These are phyloP conservation scores for Cytospora chrysosperma DNA, from an alignment of 2,329 filamentous ascomycete genomes.

Conservation along the genomic window DNA sequence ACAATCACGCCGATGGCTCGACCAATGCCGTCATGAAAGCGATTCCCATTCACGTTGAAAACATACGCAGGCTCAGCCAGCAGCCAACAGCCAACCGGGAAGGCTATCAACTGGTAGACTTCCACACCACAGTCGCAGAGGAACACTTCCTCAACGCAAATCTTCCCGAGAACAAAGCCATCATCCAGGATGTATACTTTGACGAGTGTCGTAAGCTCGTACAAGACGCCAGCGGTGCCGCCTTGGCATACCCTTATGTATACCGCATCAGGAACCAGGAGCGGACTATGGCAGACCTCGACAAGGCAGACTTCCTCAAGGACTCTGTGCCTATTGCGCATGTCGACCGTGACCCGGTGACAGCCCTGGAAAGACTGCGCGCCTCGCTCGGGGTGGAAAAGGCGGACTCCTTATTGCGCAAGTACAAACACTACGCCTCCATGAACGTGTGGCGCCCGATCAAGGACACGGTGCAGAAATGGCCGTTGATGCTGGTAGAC, in stretches of 20 bases:
- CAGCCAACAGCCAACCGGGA: too few relatives aligned
- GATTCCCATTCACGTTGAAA: too few relatives aligned
- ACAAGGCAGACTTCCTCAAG: not conserved
- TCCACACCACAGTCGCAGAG: too few relatives aligned
- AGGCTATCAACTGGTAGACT: too few relatives aligned
- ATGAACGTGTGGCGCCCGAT: constrained; percentile 34
- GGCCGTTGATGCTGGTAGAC: constrained; percentile 33
- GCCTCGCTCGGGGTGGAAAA: constrained; percentile 14
- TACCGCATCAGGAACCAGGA: not conserved
- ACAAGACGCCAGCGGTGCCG: not conserved
- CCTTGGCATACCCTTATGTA: not conserved
- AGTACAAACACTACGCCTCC: constrained; percentile 30
- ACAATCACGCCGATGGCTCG: too few relatives aligned
- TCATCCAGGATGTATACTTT: too few relatives aligned
- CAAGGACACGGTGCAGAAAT: constrained; percentile 30
- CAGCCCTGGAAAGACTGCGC: not conserved
- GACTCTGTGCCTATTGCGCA: not conserved
- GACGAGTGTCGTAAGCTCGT: not conserved
- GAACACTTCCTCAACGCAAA: too few relatives aligned
- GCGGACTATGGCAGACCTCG: not conserved
- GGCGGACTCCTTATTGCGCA: constrained; percentile 29
- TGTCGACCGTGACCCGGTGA: not conserved
- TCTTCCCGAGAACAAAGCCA: too few relatives aligned
- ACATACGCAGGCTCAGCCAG: too few relatives aligned
- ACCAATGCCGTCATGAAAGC: too few relatives aligned